A percentile compares a stretch with the other conserved stretches of the same genome.
These are phyloP conservation scores for Suhomyces kunorum DNA, from an alignment of 1,139 yeast genomes.

Conservation along the genomic window DNA sequence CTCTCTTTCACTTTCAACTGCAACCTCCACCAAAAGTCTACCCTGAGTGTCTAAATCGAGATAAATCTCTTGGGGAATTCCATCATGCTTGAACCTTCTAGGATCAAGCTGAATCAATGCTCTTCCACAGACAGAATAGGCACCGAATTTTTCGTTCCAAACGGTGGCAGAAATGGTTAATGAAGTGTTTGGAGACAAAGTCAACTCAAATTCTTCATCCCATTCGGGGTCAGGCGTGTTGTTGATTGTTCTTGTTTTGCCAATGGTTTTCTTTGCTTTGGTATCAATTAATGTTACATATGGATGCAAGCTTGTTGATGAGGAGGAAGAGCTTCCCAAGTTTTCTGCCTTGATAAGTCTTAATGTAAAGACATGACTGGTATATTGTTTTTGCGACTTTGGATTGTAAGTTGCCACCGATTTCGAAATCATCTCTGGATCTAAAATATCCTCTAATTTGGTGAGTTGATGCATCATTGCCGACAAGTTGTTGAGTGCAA, in stretches of 20 bases:
- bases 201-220: constrained; percentile 84
- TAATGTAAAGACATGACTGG: constrained; percentile 64
- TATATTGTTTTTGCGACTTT: constrained; percentile 30
- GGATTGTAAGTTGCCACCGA: constrained; percentile 41
- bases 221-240: constrained; percentile 74
- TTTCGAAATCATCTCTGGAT: constrained; percentile 61
- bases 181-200: constrained; percentile 40
- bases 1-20: constrained; percentile 74
- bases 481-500: constrained; percentile 72
- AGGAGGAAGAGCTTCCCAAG: constrained; percentile 46
- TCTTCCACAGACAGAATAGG: constrained; percentile 72
- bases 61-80: constrained; percentile 61
- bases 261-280: constrained; percentile 56
- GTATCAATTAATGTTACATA: constrained; percentile 71
- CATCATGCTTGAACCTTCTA: constrained; percentile 63
- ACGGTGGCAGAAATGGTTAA: constrained; percentile 59
- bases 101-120: constrained; percentile 67
- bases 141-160: constrained; percentile 68
- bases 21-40: constrained; percentile 58
- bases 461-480: constrained; percentile 60
- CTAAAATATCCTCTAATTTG: constrained; percentile 59
- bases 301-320: constrained; percentile 56
- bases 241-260: constrained; percentile 66
- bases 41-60: constrained; percentile 74
- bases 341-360: constrained; percentile 71